Base-by-base conservation (phyloP, 345 rosid species). In the Bruguiera sexangula region DNA sequence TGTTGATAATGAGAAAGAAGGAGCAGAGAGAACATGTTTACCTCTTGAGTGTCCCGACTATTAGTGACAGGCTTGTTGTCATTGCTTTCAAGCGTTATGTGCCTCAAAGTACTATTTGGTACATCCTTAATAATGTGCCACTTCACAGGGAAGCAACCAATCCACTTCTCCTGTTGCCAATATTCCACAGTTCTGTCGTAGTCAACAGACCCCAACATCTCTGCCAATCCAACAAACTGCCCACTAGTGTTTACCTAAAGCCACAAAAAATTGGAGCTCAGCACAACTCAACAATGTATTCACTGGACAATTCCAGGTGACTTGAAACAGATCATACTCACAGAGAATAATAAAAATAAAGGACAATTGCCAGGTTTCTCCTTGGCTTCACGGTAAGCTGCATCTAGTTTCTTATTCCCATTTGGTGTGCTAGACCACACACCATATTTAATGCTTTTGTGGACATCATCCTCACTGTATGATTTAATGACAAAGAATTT, bases 161-260 rank as follows among this genome's bases (percentile, higher is more conserved):
- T 73, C 95, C 95, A 89, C 79, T 89, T 91, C 75, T 91, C 91
- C 73, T 89, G 97, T 65, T 91, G 95, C 95, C 92, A 91, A 57
- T 87, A 86, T 27, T 85, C 95, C 67, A 91, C 73, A 22, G 87
- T 89, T 69, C 63, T 85, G 78, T 85, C 76, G 67, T 84, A 91
- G 78, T 91, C 95, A 69, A 91, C 89, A 2, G 88, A 79, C 1
- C 91, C 93, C 34, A 46, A 71, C 95, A 91, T 91, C 82, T 91
- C 93, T 0, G 95, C 97, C 57, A 91, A 65, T 34, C 95, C 97
- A 70, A 89, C 89, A 76, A 91, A 91, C 31, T 91, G 92, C 6
- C 93, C 93, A 69, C 95, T 91, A n/a, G 93, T 82, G 60, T 91
- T 91, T 70, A 91, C 97, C 95, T 91, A 83, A 22, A 82, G 66